Base-by-base conservation (phyloP, 2,329 filamentous ascomycete genomes). In the Alternaria sp. region DNA sequence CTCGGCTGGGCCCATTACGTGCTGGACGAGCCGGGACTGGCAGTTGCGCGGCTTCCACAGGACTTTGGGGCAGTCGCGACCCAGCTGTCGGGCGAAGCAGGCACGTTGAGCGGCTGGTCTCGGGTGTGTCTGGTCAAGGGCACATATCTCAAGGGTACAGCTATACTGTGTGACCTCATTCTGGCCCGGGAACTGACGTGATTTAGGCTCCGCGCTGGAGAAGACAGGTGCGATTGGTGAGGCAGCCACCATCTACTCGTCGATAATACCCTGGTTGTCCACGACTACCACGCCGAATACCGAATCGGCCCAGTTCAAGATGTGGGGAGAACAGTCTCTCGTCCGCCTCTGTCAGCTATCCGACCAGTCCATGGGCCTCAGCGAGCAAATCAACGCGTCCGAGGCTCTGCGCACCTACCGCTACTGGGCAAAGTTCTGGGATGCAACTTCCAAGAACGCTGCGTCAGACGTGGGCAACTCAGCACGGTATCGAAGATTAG, bases 1-100 rank as follows among this genome's bases (percentile, higher is more conserved):
- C 80, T 95, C 47, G 93, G 90, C 58, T 96, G 93, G 91, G 84
- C 97, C 72, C 89, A 96, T 75, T 97, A 92, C 88, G 87, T 89
- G 9, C 80, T 91, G 57, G 89, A 88, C 32, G 91, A 96, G 70
- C 91, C 91, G 67, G 83, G 82, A 1, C 78, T 88, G 45, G 90
- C 90, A 40, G 80, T 87, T 45, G 81, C 82, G 36, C 86, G 84
- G 60, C 82, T 97, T 13, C 92, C 92, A 5, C 84, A 84, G 61
- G 86, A 88, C 67, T 84, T 92, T 54, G 85, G 71, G 26, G 69
- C 68, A 58, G 65, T 74, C 26, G 72, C 73, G 43, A 67, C 62
- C 55, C 64, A 73, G 46, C 59, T 75, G 28, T 57, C 63, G 8
- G 65, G 59, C 40, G 66, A 72, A 36, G 72, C 68, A 26, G 82